A percentile compares a stretch with the other conserved stretches of the same genome.
Evolutionary conservation across 2,329 filamentous ascomycete species (phyloP).

Genomic region (Claviceps pusilla): DNA sequence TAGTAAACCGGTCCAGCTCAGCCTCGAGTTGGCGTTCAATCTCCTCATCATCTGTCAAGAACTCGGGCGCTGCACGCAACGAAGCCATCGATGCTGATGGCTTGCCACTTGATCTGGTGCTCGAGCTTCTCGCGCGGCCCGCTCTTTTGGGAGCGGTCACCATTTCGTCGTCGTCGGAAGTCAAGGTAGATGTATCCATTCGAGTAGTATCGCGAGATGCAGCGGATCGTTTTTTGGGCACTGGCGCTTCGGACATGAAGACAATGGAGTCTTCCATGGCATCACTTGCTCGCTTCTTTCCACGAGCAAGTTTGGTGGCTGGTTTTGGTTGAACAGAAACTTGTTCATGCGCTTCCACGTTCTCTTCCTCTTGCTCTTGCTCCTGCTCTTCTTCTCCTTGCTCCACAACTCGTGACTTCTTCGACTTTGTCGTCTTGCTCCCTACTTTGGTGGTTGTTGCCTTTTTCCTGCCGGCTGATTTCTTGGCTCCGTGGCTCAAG

Average conservation of each 20-base stretch:
- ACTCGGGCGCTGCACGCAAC: constrained; percentile 21
- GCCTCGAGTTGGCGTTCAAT: constrained; percentile 51
- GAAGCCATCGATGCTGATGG: constrained; percentile 37
- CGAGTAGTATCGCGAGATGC: constrained; percentile 33
- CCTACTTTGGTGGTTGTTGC: constrained; percentile 28
- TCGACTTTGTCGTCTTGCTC: constrained; percentile 19
- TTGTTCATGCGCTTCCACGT: constrained; percentile 15
- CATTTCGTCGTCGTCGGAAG: constrained; percentile 27
- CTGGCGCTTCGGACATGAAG: constrained; percentile 30
- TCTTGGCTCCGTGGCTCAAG: constrained; percentile 43
- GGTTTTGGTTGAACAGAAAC: constrained; percentile 15
- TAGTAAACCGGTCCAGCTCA: constrained; percentile 43
- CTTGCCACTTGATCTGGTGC: constrained; percentile 19
- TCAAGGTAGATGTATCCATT: constrained; percentile 23
- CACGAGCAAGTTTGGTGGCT: constrained; percentile 28
- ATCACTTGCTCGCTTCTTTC: constrained; percentile 50
- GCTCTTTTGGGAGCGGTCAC: constrained; percentile 18
- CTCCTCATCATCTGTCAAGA: constrained; percentile 45
- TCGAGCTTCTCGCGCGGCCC: constrained; percentile 24
- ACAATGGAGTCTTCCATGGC: constrained; percentile 35
- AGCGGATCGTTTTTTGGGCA: constrained; percentile 44
- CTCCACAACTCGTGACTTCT: constrained; percentile 33
- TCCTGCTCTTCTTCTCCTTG: constrained; percentile 9
- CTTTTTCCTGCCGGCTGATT: constrained; percentile 39
- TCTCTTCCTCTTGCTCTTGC: constrained; percentile 12